Evolutionary conservation across 1,284 basidiomycete species (phyloP).

Genomic region (Paramarasmius palmivorus): DNA sequence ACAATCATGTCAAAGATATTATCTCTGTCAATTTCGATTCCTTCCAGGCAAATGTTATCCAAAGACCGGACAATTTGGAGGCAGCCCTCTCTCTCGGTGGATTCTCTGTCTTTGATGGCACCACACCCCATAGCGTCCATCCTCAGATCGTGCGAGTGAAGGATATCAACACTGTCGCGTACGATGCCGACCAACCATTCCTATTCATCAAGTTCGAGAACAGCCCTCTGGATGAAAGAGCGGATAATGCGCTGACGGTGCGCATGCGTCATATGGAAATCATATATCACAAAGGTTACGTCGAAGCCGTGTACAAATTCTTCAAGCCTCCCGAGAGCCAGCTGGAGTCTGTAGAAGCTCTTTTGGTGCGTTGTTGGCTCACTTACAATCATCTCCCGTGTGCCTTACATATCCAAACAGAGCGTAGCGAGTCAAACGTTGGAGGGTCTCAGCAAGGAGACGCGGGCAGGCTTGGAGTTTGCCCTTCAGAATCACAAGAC

Average conservation of each 20-base stretch:
- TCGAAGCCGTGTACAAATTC: conserved; percentile 92
- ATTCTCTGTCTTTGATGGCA: conserved; percentile 92
- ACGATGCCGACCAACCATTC: conserved; percentile 71
- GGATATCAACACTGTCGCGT: conserved; percentile 6
- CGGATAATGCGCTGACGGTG: conserved; percentile 89
- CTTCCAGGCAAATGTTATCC: conserved; percentile 84
- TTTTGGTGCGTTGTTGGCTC: conserved; percentile 56
- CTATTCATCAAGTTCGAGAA: conserved; percentile 93
- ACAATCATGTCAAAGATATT: conserved; percentile 68
- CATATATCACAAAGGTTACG: conserved; percentile 93
- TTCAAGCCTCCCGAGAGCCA: conserved; percentile 96
- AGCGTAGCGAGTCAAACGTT: conserved; percentile 93
- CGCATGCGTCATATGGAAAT: conserved; percentile 98
- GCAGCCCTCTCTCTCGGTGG: conserved; percentile 85
- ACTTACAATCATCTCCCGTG: neutral
- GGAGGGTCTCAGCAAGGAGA: conserved; percentile 94
- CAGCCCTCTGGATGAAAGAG: conserved; percentile 90
- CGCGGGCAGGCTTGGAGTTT: conserved; percentile 92
- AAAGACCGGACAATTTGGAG: conserved; percentile 84
- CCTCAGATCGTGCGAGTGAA: conserved; percentile 96
- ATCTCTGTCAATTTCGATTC: conserved; percentile 89
- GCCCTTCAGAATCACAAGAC: conserved; percentile 95
- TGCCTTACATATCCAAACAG: conserved; percentile 37
- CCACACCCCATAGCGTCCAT: conserved; percentile 80
- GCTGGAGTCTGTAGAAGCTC: conserved; percentile 91